These are phyloP conservation scores for Colletotrichum navitas DNA, from an alignment of 2,329 filamentous ascomycete genomes.

Conservation along the genomic window DNA sequence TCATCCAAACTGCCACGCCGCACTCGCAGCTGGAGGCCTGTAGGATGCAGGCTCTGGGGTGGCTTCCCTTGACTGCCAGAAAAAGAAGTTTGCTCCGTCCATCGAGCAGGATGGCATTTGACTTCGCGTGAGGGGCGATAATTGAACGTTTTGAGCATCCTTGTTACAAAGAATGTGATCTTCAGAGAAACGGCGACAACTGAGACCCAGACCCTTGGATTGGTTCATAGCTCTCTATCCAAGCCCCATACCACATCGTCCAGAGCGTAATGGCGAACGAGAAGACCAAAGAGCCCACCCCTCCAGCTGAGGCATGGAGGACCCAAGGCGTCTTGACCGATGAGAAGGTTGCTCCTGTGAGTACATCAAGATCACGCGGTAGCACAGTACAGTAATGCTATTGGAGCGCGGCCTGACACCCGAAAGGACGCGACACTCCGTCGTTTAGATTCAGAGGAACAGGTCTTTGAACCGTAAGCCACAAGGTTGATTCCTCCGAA, in stretches of 20 bases:
- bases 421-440: slow-evolving; percentile 9
- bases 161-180: neutral
- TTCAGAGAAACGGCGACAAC: neutral
- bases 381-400: too few relatives aligned
- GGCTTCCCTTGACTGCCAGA: slow-evolving; percentile 5
- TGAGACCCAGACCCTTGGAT: too few relatives aligned
- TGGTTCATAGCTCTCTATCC: slow-evolving; percentile 7
- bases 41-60: neutral
- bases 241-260: slow-evolving; percentile 1
- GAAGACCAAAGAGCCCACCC: slow-evolving; percentile 27
- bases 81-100: slow-evolving; percentile 27
- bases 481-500: too few relatives aligned
- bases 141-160: neutral
- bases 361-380: neutral
- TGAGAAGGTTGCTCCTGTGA: slow-evolving; percentile 33
- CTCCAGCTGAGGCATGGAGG: slow-evolving; percentile 34
- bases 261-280: slow-evolving; percentile 35
- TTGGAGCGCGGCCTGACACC: neutral
- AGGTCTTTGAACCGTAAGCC: slow-evolving; percentile 36
- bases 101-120: neutral
- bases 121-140: neutral
- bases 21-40: slow-evolving; percentile 7
- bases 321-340: slow-evolving; percentile 32
- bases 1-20: neutral
- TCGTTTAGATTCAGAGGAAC: slow-evolving; percentile 32